Percentiles rank a stretch among this genome's conserved stretches.
These are phyloP conservation scores for Usnea hakonensis DNA, from an alignment of 495 filamentous ascomycete species.

Conservation along the genomic window DNA sequence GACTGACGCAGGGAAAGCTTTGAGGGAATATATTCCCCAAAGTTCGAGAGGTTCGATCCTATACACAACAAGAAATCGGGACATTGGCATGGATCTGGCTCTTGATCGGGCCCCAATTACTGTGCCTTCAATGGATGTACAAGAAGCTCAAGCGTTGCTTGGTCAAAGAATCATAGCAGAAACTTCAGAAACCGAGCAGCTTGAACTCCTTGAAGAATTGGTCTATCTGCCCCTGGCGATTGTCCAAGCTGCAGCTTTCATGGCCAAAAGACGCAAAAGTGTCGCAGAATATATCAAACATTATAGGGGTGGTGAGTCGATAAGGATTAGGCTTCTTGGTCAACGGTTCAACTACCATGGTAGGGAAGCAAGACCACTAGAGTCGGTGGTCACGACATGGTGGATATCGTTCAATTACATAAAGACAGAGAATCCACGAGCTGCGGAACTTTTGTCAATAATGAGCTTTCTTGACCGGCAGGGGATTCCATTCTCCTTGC, in stretches of 20 bases:
- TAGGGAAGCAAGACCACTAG: constrained; percentile 1
- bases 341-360: constrained; percentile 6
- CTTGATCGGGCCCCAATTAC: background rate
- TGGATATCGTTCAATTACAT: constrained; percentile 39
- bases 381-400: constrained; percentile 37
- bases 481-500: constrained; percentile 29
- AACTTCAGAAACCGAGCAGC: constrained; percentile 4
- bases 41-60: constrained; percentile 32
- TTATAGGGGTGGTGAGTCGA: background rate
- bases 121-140: constrained; percentile 1
- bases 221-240: constrained; percentile 34
- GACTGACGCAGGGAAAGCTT: constrained; percentile 8
- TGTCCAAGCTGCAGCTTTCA: constrained; percentile 31
- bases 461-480: constrained; percentile 30
- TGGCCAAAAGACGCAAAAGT: constrained; percentile 22
- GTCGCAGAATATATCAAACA: constrained; percentile 18
- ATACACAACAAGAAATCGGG: constrained; percentile 35
- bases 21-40: constrained; percentile 32
- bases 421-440: constrained; percentile 24
- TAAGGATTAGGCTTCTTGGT: background rate
- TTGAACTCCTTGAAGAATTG: constrained; percentile 24
- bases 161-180: background rate
- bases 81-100: constrained; percentile 17
- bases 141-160: constrained; percentile 14
- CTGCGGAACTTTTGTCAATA: constrained; percentile 29